These are phyloP conservation scores for Colletotrichum sp. DNA, from an alignment of 2,329 filamentous ascomycete genomes.

Conservation along the genomic window DNA sequence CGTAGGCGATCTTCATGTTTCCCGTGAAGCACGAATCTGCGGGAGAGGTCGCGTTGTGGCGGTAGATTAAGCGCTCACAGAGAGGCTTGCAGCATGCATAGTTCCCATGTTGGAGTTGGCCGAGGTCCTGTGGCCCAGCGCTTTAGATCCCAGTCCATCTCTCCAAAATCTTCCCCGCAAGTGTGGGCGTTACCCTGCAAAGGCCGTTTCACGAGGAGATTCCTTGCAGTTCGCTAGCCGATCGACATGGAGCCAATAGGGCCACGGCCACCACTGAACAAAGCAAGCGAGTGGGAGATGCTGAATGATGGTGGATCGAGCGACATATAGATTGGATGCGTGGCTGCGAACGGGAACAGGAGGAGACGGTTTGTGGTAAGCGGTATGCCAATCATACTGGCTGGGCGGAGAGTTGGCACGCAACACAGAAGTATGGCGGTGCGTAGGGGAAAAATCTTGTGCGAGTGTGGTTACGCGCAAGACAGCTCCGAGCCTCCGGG, in stretches of 20 bases:
- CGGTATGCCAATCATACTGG: neutral
- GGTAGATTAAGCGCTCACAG: conserved; percentile 10
- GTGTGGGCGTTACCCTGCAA: neutral
- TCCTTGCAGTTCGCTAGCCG: neutral
- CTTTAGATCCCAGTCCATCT: neutral
- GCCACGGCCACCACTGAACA: neutral
- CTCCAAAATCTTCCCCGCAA: neutral
- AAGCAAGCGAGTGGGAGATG: neutral
- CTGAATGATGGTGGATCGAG: neutral
- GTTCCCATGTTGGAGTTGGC: neutral
- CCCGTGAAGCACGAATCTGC: neutral
- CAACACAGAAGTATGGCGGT: neutral
- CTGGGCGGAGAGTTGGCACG: neutral
- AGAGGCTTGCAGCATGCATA: neutral
- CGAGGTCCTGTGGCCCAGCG: neutral
- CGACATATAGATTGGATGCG: neutral
- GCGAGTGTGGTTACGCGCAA: neutral
- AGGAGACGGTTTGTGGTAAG: neutral
- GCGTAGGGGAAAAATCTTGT: neutral
- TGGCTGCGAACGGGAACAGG: neutral
- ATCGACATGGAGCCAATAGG: neutral
- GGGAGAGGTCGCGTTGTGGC: neutral
- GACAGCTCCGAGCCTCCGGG: neutral
- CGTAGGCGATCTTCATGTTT: conserved; percentile 6
- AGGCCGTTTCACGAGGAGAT: conserved; percentile 2